These are phyloP conservation scores for Piloderma croceum DNA, from an alignment of 768 basidiomycete species.

Conservation along the genomic window DNA sequence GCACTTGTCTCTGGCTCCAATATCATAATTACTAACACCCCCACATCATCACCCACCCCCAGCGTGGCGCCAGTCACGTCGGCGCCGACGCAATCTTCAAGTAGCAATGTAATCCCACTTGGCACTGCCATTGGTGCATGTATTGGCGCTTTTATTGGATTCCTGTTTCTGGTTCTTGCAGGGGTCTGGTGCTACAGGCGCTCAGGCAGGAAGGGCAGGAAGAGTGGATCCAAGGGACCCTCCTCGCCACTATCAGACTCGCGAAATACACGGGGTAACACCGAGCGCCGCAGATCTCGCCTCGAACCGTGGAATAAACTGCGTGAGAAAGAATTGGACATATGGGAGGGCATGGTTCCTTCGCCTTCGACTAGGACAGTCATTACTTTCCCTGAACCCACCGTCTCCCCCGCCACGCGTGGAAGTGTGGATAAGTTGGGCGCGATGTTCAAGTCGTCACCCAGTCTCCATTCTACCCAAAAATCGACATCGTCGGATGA, in stretches of 20 bases:
- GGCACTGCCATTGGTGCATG: not conserved
- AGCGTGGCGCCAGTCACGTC: not conserved
- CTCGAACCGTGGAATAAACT: conserved; percentile 55
- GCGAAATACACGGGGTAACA: conserved; percentile 33
- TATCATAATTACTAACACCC: not conserved
- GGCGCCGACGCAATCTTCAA: not conserved
- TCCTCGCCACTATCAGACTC: not conserved
- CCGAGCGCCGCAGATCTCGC: conserved; percentile 37
- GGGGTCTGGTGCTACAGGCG: not conserved
- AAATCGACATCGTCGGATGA: conserved; percentile 37
- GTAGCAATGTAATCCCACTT: not conserved
- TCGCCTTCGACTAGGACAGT: conserved; percentile 50
- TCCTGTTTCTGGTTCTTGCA: not conserved
- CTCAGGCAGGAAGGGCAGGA: not conserved
- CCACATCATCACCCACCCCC: not conserved
- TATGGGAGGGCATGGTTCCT: conserved; percentile 34
- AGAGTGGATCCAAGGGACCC: not conserved
- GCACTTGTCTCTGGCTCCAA: no score
- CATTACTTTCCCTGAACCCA: no score
- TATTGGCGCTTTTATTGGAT: not conserved
- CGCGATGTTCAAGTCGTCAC: conserved; percentile 63
- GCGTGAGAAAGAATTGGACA: conserved; percentile 40
- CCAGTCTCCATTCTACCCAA: conserved; percentile 49
- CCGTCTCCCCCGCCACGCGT: no score
- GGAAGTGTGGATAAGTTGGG: no score